These are phyloP conservation scores for Lyophyllum shimeji DNA, from an alignment of 768 basidiomycete genomes.

Conservation along the genomic window DNA sequence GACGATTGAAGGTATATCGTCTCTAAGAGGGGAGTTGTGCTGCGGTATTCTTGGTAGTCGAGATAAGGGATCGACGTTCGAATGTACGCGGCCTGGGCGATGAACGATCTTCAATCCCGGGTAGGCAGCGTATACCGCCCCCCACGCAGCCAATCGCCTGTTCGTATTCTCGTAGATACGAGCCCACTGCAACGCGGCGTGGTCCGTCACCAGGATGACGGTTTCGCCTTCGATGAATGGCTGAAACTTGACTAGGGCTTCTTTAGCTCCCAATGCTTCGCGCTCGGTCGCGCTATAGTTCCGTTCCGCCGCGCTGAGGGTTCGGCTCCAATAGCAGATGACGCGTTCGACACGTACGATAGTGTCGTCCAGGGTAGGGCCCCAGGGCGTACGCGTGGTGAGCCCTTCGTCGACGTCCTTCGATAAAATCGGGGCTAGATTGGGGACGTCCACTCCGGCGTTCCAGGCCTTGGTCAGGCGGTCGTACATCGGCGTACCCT, in stretches of 20 bases:
- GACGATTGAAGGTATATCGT: constrained; percentile 2
- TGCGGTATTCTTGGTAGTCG: constrained; percentile 15
- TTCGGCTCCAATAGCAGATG: constrained; percentile 28
- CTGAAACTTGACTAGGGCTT: constrained; percentile 34
- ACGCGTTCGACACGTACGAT: constrained; percentile 27
- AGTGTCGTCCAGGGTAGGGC: constrained; percentile 21
- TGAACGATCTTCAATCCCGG: constrained; percentile 31
- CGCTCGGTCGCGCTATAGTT: constrained; percentile 32
- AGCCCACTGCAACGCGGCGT: constrained; percentile 25
- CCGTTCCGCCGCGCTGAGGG: constrained; percentile 23
- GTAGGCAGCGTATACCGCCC: constrained; percentile 30
- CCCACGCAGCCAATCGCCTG: constrained; percentile 17
- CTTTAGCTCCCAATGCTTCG: constrained; percentile 1
- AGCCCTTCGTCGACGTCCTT: background rate
- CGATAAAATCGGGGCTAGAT: background rate
- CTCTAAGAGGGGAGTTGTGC: constrained; percentile 14
- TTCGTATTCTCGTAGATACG: constrained; percentile 22
- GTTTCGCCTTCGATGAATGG: constrained; percentile 34
- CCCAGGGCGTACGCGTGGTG: background rate
- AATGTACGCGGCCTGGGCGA: constrained; percentile 30
- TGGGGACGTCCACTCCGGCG: background rate
- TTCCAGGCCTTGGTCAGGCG: background rate
- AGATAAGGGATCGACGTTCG: constrained; percentile 28
- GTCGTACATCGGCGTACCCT: constrained; percentile 27
- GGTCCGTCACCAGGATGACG: constrained; percentile 23